Conservation (phyloP, 805 yeast genomes). For the Candida ovalis region DNA sequence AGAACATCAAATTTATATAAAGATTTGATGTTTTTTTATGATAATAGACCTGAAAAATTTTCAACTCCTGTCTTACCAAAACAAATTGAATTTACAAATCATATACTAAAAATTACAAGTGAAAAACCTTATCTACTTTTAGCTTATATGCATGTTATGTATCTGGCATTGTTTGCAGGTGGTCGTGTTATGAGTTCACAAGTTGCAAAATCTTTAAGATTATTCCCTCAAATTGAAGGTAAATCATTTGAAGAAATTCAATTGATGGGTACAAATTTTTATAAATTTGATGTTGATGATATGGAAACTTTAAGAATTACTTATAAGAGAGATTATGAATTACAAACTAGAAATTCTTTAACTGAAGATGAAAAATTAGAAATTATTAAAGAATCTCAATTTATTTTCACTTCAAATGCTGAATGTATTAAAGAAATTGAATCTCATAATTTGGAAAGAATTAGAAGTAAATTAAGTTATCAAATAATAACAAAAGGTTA, state of each 20-base stretch:
- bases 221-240: constrained; percentile 73
- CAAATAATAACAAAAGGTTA: constrained; percentile 50
- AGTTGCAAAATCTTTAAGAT: constrained; percentile 59
- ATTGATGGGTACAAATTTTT: constrained; percentile 63
- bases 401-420: constrained; percentile 61
- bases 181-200: constrained; percentile 71
- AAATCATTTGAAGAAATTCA: constrained; percentile 61
- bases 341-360: constrained; percentile 66
- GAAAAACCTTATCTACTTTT: constrained; percentile 68
- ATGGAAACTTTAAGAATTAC: constrained; percentile 58
- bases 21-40: constrained; percentile 68
- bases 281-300: constrained; percentile 60
- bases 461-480: constrained; percentile 53
- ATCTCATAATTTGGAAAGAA: constrained; percentile 53
- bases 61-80: constrained; percentile 51
- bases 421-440: constrained; percentile 65
- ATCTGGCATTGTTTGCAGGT: constrained; percentile 83
- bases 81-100: constrained; percentile 60
- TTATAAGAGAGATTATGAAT: constrained; percentile 75
- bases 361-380: constrained; percentile 69
- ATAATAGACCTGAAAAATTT: constrained; percentile 53
- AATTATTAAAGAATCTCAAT: constrained; percentile 63
- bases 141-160: constrained; percentile 83
- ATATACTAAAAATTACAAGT: constrained; percentile 48
- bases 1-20: constrained; percentile 52